A percentile compares a stretch with the other conserved stretches of the same genome.
Evolutionary conservation across 129 eudicot species (phyloP).

Genomic region (Erigeron canadensis): DNA sequence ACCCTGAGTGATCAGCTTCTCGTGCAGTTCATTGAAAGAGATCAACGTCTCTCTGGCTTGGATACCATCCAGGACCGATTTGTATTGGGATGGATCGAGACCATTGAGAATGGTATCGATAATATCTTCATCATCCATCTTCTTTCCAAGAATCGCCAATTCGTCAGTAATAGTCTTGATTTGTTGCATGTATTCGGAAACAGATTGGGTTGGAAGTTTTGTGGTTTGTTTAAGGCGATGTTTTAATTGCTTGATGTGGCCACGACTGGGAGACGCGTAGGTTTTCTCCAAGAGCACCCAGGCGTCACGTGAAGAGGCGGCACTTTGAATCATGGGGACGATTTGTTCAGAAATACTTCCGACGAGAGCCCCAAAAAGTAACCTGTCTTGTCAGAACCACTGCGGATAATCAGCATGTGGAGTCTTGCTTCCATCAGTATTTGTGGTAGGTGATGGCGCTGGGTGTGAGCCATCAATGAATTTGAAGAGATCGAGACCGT

Average conservation of each 20-base stretch:
- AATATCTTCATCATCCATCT: neutral
- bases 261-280: neutral
- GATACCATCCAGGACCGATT: neutral
- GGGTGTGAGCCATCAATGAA: neutral
- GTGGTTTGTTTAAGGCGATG: neutral
- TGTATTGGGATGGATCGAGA: neutral
- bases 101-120: neutral
- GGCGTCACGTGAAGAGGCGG: neutral
- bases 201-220: constrained; percentile 1
- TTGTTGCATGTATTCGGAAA: constrained; percentile 1
- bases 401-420: neutral
- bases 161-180: neutral
- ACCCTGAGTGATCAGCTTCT: neutral
- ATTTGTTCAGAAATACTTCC: constrained; percentile 4
- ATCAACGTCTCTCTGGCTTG: neutral
- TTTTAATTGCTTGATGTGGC: neutral
- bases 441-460: neutral
- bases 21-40: neutral
- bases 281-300: neutral
- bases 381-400: constrained; percentile 8
- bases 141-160: too few relatives aligned
- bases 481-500: neutral
- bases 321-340: neutral
- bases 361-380: constrained; percentile 4
- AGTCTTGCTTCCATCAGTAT: neutral